Conservation (phyloP, 139 green algal genomes). For the Eudorina sp. region DNA sequence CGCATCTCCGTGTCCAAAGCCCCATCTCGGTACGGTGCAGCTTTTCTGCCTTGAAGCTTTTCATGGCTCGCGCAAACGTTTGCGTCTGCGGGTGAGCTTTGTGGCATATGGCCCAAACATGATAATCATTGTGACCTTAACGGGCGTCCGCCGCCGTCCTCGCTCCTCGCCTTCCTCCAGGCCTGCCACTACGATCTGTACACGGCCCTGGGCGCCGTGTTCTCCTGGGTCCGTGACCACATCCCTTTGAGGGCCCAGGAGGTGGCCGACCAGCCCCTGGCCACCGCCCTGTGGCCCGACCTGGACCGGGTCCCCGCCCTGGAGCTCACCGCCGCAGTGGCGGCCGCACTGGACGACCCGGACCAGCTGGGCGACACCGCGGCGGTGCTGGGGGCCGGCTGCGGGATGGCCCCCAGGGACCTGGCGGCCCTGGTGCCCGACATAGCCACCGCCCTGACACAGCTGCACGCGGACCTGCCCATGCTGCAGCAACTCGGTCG, state of each 20-base stretch:
- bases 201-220: not conserved
- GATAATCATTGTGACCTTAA: too few relatives aligned
- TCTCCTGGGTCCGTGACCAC: conserved; percentile 33
- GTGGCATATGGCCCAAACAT: not conserved
- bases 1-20: not conserved
- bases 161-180: not conserved
- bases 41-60: not conserved
- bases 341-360: not conserved
- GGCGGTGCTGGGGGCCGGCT: not conserved
- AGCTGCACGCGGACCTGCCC: conserved; percentile 1
- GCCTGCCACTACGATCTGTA: conserved; percentile 39
- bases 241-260: not conserved
- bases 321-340: not conserved
- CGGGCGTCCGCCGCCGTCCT: too few relatives aligned
- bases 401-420: not conserved
- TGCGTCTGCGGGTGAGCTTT: not conserved
- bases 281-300: not conserved
- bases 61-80: not conserved
- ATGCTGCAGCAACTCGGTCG: not conserved
- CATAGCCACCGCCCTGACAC: not conserved
- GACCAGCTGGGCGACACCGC: not conserved
- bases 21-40: not conserved
- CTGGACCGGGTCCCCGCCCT: not conserved
- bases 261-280: conserved; percentile 9
- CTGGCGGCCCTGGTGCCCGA: not conserved